Evolutionary conservation across 768 basidiomycete genomes (phyloP), one percentile per base, ranked within the genome.

Genomic region (Clathrus columnatus): DNA sequence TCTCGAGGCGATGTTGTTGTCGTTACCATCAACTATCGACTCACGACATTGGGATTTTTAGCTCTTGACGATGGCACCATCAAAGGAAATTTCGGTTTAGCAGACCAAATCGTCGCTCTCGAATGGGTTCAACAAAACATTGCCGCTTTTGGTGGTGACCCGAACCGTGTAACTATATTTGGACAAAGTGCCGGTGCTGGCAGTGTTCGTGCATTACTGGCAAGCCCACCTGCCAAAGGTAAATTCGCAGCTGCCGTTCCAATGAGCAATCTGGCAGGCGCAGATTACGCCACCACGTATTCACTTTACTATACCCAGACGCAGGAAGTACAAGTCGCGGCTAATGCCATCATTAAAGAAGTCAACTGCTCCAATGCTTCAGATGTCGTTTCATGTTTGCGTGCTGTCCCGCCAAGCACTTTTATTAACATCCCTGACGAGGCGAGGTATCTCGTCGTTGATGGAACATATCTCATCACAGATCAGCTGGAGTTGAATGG

Each of bases 131-230:
- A 76, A 24, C 63, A 71, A 30, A 72, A 83, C 64, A 81, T 83
- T 57, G 63, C 67, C 0, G 69, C 73, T n/a, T 83, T 83, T 58
- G 80, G 80, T 32, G 81, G 82, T 0, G 81, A 82, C 65, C 75
- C 76, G 1, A 63, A 64, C 7, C 70, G 70, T 1, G 73, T 84
- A 47, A 79, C 77, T 2, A 75, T 82, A 21, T 73, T 73, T 57
- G 81, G 81, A 1, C 73, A 83, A 62, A 78, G 75, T 5, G 79
- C 79, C 11, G 80, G 79, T 26, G 78, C 73, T 8, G 72, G 69
- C 32, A 70, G 74, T 5, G 74, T 77, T 0, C 68, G 72, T 18
- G 68, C 70, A 0, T 61, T 73, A 0, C 67, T 75, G 28, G 69
- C 65, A 5, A 67, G 70, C 0, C 61, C 67, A 7, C 65, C 65